phyloP scores from a whole-genome alignment of 495 filamentous ascomycete genomes.

The Glarea lozoyensis region DNA sequence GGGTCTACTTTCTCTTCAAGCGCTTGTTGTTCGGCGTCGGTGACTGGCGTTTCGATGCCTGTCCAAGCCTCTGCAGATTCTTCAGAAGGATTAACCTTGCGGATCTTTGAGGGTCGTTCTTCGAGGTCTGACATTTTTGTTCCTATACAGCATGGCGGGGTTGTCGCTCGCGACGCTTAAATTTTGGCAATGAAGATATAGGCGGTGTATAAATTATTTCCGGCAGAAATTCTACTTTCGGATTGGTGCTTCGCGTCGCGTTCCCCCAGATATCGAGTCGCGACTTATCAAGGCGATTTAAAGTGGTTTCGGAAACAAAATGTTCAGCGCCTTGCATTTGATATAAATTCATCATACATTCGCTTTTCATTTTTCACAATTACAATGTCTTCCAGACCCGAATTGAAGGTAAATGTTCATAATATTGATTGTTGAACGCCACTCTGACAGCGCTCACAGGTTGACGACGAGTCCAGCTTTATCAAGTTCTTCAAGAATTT shows the following conservation, averaged over 20 bases:
- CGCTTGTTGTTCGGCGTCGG: not conserved
- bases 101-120: slow-evolving; percentile 19
- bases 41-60: not conserved
- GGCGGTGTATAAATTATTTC: not conserved
- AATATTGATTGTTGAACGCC: not conserved
- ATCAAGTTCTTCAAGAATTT: slow-evolving; percentile 88
- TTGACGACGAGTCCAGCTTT: slow-evolving; percentile 94
- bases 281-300: not conserved
- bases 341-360: too few relatives aligned
- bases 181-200: slow-evolving; percentile 2
- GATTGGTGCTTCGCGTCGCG: slow-evolving; percentile 5
- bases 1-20: not conserved
- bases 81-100: slow-evolving; percentile 11
- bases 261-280: slow-evolving; percentile 4
- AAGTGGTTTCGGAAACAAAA: too few relatives aligned
- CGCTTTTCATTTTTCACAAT: too few relatives aligned
- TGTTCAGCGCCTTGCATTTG: too few relatives aligned
- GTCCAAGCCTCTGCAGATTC: not conserved
- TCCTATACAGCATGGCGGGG: not conserved
- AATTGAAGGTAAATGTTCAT: slow-evolving; percentile 50
- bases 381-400: slow-evolving; percentile 86
- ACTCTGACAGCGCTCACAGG: slow-evolving; percentile 38
- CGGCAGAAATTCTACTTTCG: slow-evolving; percentile 4
- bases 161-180: not conserved
- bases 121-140: slow-evolving; percentile 17